Evolutionary conservation across 192 early-diverging fungal genomes (phyloP).

Genomic region (Coemansia sp.): DNA sequence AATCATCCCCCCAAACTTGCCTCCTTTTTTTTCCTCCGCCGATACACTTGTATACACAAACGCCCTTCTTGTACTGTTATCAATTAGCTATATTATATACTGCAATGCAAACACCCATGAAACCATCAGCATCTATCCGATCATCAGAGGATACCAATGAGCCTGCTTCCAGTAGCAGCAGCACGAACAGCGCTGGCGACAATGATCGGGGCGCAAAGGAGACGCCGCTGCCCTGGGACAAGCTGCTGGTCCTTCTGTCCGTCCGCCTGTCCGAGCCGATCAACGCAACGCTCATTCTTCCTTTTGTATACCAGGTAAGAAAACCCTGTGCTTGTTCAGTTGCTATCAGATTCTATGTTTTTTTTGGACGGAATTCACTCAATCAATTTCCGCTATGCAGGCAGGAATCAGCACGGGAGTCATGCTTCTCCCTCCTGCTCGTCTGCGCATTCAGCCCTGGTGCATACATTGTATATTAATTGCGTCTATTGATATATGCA

Average conservation of each 20-base stretch:
- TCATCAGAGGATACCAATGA: background rate
- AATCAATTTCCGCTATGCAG: no score
- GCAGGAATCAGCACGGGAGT: background rate
- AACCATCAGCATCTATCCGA: background rate
- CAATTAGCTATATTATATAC: background rate
- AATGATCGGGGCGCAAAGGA: constrained; percentile 10
- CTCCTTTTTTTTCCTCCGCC: background rate
- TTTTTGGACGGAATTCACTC: no score
- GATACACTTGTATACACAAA: background rate
- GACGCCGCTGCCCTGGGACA: constrained; percentile 49
- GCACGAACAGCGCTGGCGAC: background rate
- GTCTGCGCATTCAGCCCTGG: no score
- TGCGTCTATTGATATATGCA: background rate
- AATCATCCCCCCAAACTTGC: background rate
- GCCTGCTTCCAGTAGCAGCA: background rate
- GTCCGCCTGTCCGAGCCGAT: constrained; percentile 66
- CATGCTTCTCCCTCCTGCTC: no score
- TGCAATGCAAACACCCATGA: background rate
- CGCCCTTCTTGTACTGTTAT: background rate
- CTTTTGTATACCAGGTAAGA: constrained; percentile 75
- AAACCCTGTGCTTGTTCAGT: no score
- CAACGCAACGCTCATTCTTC: constrained; percentile 74
- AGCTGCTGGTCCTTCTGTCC: constrained; percentile 25
- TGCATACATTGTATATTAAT: background rate
- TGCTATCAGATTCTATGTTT: no score